phyloP scores from a whole-genome alignment of 176 grass and related monocot species.

The Aegilops bicornis region DNA sequence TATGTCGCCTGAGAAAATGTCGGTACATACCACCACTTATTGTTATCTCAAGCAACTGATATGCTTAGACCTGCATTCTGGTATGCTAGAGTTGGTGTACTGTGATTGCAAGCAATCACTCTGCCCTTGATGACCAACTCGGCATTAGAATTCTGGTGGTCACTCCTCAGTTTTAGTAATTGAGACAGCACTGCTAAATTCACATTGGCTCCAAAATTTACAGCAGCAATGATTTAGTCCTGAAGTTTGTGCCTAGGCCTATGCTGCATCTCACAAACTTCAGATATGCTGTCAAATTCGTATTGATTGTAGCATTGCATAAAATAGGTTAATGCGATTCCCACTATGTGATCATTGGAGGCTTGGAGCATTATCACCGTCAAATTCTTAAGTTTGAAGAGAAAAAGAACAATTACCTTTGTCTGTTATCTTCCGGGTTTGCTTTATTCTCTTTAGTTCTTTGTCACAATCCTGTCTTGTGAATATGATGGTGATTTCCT shows the following conservation, averaged over 20 bases:
- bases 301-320: neutral
- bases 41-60: neutral
- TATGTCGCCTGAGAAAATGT: neutral
- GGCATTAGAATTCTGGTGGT: neutral
- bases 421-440: neutral
- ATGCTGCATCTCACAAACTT: neutral
- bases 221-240: neutral
- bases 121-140: neutral
- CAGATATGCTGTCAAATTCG: neutral
- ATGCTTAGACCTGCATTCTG: neutral
- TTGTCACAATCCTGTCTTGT: neutral
- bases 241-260: neutral
- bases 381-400: neutral
- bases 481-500: neutral
- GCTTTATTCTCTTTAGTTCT: slow-evolving; percentile 19
- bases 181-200: neutral
- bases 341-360: neutral
- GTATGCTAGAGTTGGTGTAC: neutral
- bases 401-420: neutral
- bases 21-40: neutral
- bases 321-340: neutral
- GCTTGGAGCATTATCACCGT: neutral
- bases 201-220: neutral
- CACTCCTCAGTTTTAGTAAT: neutral
- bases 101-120: neutral